Conservation (phyloP, 345 rosid genomes). For the Gossypium mustelinum region DNA sequence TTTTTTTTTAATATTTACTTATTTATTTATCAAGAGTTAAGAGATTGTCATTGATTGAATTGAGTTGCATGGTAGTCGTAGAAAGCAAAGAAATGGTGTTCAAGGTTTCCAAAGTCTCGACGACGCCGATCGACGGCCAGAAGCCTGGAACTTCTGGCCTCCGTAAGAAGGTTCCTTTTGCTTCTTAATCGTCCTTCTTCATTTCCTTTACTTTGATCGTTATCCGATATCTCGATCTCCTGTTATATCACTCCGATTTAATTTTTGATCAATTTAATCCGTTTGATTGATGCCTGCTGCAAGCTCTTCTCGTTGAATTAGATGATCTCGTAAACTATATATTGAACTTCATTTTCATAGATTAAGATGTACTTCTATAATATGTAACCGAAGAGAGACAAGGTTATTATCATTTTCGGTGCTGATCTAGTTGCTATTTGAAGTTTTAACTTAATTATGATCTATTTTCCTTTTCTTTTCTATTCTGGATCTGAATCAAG, state of each 20-base stretch:
- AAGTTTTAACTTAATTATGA: not conserved
- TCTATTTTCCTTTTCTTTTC: conserved; percentile 4
- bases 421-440: not conserved
- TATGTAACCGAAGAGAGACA: not conserved
- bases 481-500: conserved; percentile 8
- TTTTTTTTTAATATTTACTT: not conserved
- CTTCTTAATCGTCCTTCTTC: not conserved
- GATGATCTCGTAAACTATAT: conserved; percentile 17
- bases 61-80: not conserved
- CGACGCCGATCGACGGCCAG: conserved; percentile 83
- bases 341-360: not conserved
- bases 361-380: not conserved
- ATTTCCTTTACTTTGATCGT: conserved; percentile 1
- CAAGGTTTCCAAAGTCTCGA: conserved; percentile 52
- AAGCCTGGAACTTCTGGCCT: conserved; percentile 99
- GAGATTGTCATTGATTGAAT: conserved; percentile 7
- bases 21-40: not conserved
- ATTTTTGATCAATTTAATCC: not conserved
- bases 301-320: not conserved
- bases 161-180: conserved; percentile 78
- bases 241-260: not conserved
- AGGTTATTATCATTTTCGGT: not conserved
- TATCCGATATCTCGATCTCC: not conserved
- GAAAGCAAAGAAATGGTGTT: conserved; percentile 32
- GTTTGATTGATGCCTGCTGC: conserved; percentile 5